Evolutionary conservation across 768 basidiomycete species (phyloP).

Genomic region (Infundibulicybe gibba): DNA sequence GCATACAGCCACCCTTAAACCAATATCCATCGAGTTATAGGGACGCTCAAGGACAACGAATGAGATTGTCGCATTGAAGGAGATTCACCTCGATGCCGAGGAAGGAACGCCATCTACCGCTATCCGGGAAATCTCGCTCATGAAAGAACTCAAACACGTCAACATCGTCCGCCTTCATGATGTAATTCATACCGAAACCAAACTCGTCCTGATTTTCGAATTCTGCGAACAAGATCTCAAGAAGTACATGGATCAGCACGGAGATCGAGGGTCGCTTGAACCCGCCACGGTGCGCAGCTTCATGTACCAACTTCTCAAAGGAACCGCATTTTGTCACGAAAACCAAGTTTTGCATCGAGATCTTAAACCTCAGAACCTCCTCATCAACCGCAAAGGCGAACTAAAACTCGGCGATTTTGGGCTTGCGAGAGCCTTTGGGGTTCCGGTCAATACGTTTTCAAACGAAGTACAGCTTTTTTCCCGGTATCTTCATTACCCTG

Average conservation of each 20-base stretch:
- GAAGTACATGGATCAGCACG: slow-evolving; percentile 98
- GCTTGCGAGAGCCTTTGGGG: slow-evolving; percentile 94
- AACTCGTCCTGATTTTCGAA: slow-evolving; percentile 97
- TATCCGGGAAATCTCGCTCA: slow-evolving; percentile 97
- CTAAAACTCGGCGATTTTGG: slow-evolving; percentile 98
- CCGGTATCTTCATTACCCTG: slow-evolving; percentile 4
- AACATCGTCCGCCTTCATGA: slow-evolving; percentile 98
- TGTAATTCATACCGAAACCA: slow-evolving; percentile 98
- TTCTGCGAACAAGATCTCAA: slow-evolving; percentile 98
- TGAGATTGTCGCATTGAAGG: slow-evolving; percentile 96
- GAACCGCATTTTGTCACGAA: slow-evolving; percentile 97
- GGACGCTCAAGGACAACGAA: slow-evolving; percentile 97
- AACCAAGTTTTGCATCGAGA: slow-evolving; percentile 97
- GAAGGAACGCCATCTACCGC: slow-evolving; percentile 99
- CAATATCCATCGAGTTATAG: slow-evolving; percentile 30
- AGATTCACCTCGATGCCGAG: slow-evolving; percentile 98
- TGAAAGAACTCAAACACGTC: slow-evolving; percentile 99
- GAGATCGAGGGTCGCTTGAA: slow-evolving; percentile 92
- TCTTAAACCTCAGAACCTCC: slow-evolving; percentile 95
- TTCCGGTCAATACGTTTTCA: slow-evolving; percentile 98
- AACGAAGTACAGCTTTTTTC: slow-evolving; percentile 64
- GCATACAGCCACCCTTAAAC: not conserved
- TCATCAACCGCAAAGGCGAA: slow-evolving; percentile 97
- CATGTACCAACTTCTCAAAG: slow-evolving; percentile 96
- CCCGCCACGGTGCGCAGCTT: slow-evolving; percentile 90